Conservation (phyloP, 2,329 filamentous ascomycete genomes). For the Fusarium floridanum region DNA sequence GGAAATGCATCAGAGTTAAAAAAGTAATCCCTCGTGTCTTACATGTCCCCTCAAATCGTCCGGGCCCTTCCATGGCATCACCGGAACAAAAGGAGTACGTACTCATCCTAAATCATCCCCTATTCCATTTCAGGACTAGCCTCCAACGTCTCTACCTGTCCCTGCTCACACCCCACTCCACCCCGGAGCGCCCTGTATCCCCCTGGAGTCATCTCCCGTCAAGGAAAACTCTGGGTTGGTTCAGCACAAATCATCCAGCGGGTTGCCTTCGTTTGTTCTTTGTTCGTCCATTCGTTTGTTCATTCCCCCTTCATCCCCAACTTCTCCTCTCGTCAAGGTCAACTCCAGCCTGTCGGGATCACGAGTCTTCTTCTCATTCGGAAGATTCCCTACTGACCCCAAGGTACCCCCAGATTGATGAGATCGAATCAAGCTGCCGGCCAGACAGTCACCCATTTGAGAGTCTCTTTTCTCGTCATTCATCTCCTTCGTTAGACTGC, state of each 20-base stretch:
- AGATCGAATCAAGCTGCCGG: conserved; percentile 41
- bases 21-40: not conserved
- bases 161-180: conserved; percentile 35
- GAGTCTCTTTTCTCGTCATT: conserved; percentile 9
- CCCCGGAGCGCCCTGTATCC: conserved; percentile 41
- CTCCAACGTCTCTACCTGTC: conserved; percentile 21
- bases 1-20: not conserved
- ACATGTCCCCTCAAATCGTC: not conserved
- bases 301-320: conserved; percentile 33
- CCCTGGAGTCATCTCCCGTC: conserved; percentile 44
- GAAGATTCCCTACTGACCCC: conserved; percentile 11
- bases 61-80: not conserved
- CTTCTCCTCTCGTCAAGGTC: conserved; percentile 10
- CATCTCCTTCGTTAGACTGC: conserved; percentile 9
- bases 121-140: conserved; percentile 32
- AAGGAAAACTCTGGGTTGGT: conserved; percentile 38
- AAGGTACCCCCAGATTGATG: conserved; percentile 36
- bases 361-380: conserved; percentile 16
- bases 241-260: conserved; percentile 34
- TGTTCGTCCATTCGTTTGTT: conserved; percentile 27
- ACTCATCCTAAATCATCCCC: conserved; percentile 17
- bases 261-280: conserved; percentile 29
- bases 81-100: conserved; percentile 19
- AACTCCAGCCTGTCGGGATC: conserved; percentile 18
- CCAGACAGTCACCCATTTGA: conserved; percentile 28